A percentile compares a stretch with the other conserved stretches of the same genome.
These are phyloP conservation scores for Pestalotiopsis sp. DNA, from an alignment of 2,329 filamentous ascomycete species.

Conservation along the genomic window DNA sequence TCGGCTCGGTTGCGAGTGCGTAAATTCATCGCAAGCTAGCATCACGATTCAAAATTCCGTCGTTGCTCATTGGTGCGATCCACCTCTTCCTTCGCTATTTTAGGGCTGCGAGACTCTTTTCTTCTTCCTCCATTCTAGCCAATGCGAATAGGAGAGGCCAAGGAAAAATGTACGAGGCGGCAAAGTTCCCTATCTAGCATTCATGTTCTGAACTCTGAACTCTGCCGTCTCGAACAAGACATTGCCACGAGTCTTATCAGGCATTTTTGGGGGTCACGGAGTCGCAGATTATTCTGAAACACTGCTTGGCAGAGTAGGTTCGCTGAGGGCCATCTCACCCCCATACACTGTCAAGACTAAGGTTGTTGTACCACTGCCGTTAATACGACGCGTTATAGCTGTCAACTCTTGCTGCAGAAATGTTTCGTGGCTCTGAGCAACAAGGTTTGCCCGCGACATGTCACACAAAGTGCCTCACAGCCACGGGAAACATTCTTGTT, in stretches of 20 bases:
- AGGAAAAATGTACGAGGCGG: background rate
- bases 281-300: background rate
- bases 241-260: background rate
- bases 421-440: too few species aligned
- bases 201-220: background rate
- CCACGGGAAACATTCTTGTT: background rate
- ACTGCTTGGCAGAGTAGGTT: background rate
- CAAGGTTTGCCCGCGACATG: too few species aligned
- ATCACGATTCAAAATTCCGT: background rate
- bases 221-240: background rate
- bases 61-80: constrained; percentile 6
- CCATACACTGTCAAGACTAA: too few species aligned
- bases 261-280: background rate
- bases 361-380: too few species aligned
- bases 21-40: background rate
- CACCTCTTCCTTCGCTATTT: background rate
- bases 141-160: background rate
- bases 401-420: too few species aligned
- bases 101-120: background rate
- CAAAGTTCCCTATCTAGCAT: background rate
- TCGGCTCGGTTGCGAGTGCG: background rate
- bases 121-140: background rate
- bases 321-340: too few species aligned
- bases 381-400: too few species aligned
- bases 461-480: background rate